Percentiles rank a stretch among this genome's conserved stretches.
These are phyloP conservation scores for Isoetes engelmannii DNA, from an alignment of 83 land plant species.

Conservation along the genomic window DNA sequence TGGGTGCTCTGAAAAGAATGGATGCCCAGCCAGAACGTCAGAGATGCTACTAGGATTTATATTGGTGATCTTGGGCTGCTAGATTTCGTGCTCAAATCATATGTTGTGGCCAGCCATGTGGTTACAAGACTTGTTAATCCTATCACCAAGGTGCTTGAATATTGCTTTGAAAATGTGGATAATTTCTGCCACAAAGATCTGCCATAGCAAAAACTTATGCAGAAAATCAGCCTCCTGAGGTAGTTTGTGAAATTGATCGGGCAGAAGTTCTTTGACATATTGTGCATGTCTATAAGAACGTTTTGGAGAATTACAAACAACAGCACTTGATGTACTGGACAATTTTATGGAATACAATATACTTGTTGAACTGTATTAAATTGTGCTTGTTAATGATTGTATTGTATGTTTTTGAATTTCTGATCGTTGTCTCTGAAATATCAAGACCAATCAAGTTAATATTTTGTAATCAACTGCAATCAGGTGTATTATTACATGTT, in stretches of 20 bases:
- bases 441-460: too few species aligned
- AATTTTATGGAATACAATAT: too few species aligned
- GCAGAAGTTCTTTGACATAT: slow-evolving; percentile 53
- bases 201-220: background rate
- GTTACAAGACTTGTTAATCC: slow-evolving; percentile 84
- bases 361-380: too few species aligned
- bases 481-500: too few species aligned
- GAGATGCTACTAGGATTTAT: slow-evolving; percentile 70
- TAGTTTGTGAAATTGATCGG: slow-evolving; percentile 31
- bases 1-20: too few species aligned
- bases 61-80: slow-evolving; percentile 90
- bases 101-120: slow-evolving; percentile 63
- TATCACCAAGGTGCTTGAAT: slow-evolving; percentile 79
- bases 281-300: slow-evolving; percentile 46
- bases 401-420: too few species aligned
- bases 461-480: too few species aligned
- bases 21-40: slow-evolving; percentile 87
- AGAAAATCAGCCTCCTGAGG: background rate
- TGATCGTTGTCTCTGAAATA: too few species aligned
- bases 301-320: slow-evolving; percentile 50
- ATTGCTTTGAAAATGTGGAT: slow-evolving; percentile 59
- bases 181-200: background rate
- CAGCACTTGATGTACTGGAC: too few species aligned
- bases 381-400: too few species aligned
- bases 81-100: slow-evolving; percentile 77